A percentile compares a stretch with the other conserved stretches of the same genome.
Evolutionary conservation across 148 eudicot genomes (phyloP).

Genomic region (Diospyros lotus): DNA sequence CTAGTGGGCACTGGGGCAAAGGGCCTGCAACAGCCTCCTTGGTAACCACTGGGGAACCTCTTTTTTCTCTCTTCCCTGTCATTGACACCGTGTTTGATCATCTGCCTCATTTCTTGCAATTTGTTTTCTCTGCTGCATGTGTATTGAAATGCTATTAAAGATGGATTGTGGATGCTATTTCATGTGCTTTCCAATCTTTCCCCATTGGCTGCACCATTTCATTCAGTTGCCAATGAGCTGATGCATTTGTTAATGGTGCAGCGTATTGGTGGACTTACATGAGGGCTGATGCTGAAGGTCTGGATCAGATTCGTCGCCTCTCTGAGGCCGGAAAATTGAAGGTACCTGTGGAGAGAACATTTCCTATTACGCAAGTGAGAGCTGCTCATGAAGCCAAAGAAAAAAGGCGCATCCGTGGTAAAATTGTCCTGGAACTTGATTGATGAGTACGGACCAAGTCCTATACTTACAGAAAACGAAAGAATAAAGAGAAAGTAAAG

Average conservation of each 20-base stretch:
- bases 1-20: no score
- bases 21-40: no score
- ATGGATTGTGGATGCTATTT: neutral
- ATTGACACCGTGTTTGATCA: neutral
- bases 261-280: constrained; percentile 90
- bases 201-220: neutral
- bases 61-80: neutral
- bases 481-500: no score
- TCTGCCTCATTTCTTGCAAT: neutral
- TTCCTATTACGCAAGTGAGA: constrained; percentile 67
- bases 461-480: no score
- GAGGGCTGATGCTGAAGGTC: constrained; percentile 93
- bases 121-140: neutral
- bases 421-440: constrained; percentile 86
- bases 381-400: constrained; percentile 96
- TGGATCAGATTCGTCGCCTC: constrained; percentile 67
- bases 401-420: constrained; percentile 63
- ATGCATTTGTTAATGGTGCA: constrained; percentile 19
- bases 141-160: neutral
- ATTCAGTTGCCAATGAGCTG: neutral
- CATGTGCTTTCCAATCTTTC: neutral
- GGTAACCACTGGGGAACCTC: neutral
- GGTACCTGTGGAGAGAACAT: constrained; percentile 81
- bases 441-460: constrained; percentile 9
- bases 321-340: constrained; percentile 71